Conservation (phyloP, 1,139 yeast genomes). For the Zhuliangozyma blackwelliae region DNA sequence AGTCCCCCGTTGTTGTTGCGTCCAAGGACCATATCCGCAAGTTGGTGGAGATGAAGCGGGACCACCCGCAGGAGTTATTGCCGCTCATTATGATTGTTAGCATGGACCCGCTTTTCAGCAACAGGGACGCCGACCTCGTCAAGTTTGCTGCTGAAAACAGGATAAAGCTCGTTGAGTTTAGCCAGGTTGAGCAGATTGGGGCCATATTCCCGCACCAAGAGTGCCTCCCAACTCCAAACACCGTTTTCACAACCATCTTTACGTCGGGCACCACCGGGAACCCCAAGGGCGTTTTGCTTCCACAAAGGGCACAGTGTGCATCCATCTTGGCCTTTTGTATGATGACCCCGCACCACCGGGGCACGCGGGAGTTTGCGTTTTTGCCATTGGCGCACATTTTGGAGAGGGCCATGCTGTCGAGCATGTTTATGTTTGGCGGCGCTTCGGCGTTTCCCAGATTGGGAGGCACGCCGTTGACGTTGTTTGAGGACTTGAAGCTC, state of each 20-base stretch:
- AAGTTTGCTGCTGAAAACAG: conserved; percentile 17
- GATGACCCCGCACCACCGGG: conserved; percentile 10
- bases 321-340: conserved; percentile 2
- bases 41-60: conserved; percentile 24
- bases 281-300: conserved; percentile 38
- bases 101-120: conserved; percentile 28
- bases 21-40: conserved; percentile 26
- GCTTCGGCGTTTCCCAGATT: conserved; percentile 43
- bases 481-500: conserved; percentile 54
- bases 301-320: conserved; percentile 27
- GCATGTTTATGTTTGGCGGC: conserved; percentile 31
- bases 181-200: conserved; percentile 28
- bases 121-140: conserved; percentile 16
- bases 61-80: conserved; percentile 21
- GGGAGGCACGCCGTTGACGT: conserved; percentile 38
- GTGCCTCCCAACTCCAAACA: conserved; percentile 25
- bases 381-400: conserved; percentile 39
- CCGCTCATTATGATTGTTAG: conserved; percentile 28
- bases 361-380: conserved; percentile 20
- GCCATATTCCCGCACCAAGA: conserved; percentile 19
- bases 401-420: conserved; percentile 32
- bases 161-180: conserved; percentile 27
- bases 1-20: conserved; percentile 32
- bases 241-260: conserved; percentile 36
- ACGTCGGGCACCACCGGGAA: conserved; percentile 43